Evolutionary conservation across 1,139 yeast species (phyloP), one percentile per base, ranked within the genome.

Genomic region (Suhomyces terraborum): DNA sequence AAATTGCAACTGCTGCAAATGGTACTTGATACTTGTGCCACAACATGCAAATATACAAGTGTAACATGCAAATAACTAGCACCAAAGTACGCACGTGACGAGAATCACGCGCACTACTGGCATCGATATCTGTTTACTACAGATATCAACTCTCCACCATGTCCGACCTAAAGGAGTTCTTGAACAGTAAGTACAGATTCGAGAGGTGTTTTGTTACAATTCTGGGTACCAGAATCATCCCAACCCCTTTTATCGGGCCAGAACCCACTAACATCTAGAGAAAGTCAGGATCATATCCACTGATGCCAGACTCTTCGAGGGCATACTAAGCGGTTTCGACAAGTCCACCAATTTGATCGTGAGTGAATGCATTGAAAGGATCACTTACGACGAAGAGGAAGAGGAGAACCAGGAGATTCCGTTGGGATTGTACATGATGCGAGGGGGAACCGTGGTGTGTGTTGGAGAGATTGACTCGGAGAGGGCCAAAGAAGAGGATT

Each of bases 361-460:
- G 31, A 64, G 82, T 7, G 64, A 74, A 24, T 74, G 93, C n/a
- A 61, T 73, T 25, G 93, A 86, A 56, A 56, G 77, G 30, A 58
- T 77, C 29, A 62, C 78, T 26, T 66, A 66, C 31, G 42, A 36
- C 10, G 59, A 60, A 1, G 77, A 73, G 18, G 77, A 69, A 4
- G 70, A 78, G 6, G 77, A 74, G 40, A 75, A 75, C 35, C 74
- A 80, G 32, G 75, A 73, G 21, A 59, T 69, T 12, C 60, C 59
- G 19, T 56, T 84, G 42, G 95, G 95, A 0, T 63, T 81, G 6
- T 79, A 82, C 54, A 59, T 89, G 52, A 67, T 89, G 51, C 75
- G 97, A 54, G 97, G 98, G 0, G 95, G 88, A 41, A 80, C 78
- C 45, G 84, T 91, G 8, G 95, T 86, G 1, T 74, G 88, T 35